phyloP scores from a whole-genome alignment of 1,139 yeast genomes.

The Hanseniaspora sp. region DNA sequence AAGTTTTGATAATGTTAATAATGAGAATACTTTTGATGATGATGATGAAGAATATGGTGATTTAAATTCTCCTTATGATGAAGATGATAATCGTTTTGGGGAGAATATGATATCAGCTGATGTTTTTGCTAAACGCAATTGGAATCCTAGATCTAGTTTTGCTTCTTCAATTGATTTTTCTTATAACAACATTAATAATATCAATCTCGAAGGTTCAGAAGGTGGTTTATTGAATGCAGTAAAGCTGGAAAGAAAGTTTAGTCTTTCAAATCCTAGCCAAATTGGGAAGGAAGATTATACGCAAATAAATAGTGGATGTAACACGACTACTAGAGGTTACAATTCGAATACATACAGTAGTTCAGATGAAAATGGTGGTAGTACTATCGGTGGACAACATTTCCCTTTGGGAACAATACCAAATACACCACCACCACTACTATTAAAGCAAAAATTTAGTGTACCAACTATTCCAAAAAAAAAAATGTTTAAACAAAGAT shows the following conservation, averaged over 20 bases:
- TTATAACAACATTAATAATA: too few species aligned
- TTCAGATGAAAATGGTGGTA: background rate
- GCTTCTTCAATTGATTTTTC: conserved; percentile 2
- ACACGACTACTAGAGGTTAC: background rate
- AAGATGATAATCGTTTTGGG: background rate
- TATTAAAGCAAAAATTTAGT: background rate
- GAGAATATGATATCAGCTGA: conserved; percentile 2
- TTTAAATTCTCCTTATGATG: background rate
- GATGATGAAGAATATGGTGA: background rate
- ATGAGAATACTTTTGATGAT: background rate
- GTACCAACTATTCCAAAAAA: background rate
- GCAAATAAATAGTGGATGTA: background rate
- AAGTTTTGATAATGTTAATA: background rate
- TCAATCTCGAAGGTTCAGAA: background rate
- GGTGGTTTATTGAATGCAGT: background rate
- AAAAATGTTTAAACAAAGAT: background rate
- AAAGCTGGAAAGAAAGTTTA: background rate
- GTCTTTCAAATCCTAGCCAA: background rate
- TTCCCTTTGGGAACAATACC: background rate
- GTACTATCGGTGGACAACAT: background rate
- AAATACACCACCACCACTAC: background rate
- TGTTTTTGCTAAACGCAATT: background rate
- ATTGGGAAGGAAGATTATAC: too few species aligned
- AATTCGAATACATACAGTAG: background rate
- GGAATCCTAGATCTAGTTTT: conserved; percentile 12